Percentiles rank a stretch among this genome's conserved stretches.
phyloP scores from a whole-genome alignment of 1,139 yeast genomes.

The Suhomyces maxii region DNA sequence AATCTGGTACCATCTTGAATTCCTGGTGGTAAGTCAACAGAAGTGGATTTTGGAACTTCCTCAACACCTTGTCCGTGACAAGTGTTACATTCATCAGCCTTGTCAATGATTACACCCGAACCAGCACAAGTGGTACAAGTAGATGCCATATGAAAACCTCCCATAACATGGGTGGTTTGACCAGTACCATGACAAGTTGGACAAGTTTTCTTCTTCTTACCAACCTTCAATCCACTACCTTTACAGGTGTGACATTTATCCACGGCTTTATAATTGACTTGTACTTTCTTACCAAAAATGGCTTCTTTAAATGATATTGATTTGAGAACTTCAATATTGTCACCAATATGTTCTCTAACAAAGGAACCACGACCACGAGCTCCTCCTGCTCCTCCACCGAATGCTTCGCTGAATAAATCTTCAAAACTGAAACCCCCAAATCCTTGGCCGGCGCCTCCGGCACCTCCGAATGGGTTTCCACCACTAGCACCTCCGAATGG shows the following conservation, averaged over 20 bases:
- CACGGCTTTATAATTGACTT: constrained; percentile 70
- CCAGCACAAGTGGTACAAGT: constrained; percentile 90
- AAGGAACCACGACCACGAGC: constrained; percentile 39
- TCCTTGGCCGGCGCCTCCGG: constrained; percentile 42
- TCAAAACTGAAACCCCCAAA: constrained; percentile 71
- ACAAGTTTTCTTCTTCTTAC: constrained; percentile 78
- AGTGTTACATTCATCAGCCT: constrained; percentile 66
- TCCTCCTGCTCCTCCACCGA: constrained; percentile 45
- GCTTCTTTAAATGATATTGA: constrained; percentile 83
- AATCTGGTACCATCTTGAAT: constrained; percentile 83
- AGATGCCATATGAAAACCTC: constrained; percentile 96
- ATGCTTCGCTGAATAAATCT: constrained; percentile 82
- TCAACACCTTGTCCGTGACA: constrained; percentile 92
- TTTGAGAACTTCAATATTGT: constrained; percentile 79
- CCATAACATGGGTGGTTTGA: constrained; percentile 79
- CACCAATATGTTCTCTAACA: constrained; percentile 83
- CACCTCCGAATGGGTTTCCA: constrained; percentile 34
- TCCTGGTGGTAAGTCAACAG: constrained; percentile 86
- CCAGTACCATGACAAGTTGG: constrained; percentile 93
- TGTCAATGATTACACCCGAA: constrained; percentile 74
- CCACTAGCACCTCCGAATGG: constrained; percentile 45
- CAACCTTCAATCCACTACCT: constrained; percentile 82
- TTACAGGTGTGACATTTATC: constrained; percentile 78
- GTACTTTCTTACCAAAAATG: constrained; percentile 71
- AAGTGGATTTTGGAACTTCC: constrained; percentile 64